These are phyloP conservation scores for Lyophyllum atratum DNA, from an alignment of 768 basidiomycete genomes.

Conservation along the genomic window DNA sequence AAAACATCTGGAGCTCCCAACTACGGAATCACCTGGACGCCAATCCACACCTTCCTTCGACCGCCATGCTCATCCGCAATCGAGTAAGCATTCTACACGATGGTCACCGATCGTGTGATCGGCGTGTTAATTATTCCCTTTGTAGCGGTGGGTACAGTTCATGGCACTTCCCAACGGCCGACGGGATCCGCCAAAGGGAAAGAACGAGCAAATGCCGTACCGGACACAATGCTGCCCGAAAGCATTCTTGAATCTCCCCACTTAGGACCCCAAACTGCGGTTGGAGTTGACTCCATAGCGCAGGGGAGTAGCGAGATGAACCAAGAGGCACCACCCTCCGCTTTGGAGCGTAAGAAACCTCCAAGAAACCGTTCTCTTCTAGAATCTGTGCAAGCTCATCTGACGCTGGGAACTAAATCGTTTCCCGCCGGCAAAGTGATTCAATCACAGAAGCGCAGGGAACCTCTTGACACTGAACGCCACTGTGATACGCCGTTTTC, in stretches of 20 bases:
- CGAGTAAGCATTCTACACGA: neutral
- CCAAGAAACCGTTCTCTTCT: slow-evolving; percentile 39
- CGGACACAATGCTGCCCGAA: neutral
- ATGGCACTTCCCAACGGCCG: neutral
- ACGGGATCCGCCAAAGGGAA: slow-evolving; percentile 5
- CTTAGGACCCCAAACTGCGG: neutral
- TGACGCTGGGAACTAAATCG: slow-evolving; percentile 20
- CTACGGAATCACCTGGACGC: neutral
- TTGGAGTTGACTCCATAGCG: neutral
- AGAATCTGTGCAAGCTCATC: slow-evolving; percentile 51
- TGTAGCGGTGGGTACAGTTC: neutral
- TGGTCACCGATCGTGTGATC: neutral
- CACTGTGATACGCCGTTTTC: slow-evolving; percentile 3
- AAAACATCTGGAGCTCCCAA: neutral
- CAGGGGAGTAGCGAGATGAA: neutral
- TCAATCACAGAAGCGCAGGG: neutral
- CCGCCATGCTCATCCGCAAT: neutral
- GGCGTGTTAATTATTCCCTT: neutral
- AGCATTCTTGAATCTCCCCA: neutral
- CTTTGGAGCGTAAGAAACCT: slow-evolving; percentile 4
- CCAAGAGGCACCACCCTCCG: neutral
- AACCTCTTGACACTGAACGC: neutral
- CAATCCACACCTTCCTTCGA: neutral
- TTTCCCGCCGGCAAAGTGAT: neutral
- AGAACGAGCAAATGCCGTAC: slow-evolving; percentile 4